phyloP scores from a whole-genome alignment of 1,284 basidiomycete genomes.

The Porodaedalea pini region DNA sequence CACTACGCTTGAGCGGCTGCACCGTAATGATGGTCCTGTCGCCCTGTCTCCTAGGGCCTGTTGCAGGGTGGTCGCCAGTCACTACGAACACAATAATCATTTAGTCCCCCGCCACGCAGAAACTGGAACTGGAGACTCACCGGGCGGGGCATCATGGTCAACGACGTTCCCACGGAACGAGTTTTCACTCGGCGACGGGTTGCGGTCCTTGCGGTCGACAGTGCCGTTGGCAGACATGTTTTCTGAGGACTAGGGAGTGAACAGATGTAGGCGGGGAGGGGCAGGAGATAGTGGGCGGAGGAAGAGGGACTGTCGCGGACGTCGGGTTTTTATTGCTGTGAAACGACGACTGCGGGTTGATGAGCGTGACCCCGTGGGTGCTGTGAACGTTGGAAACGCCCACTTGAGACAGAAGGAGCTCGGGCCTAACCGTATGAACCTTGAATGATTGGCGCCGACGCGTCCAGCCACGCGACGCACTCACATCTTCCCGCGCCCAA shows the following conservation, averaged over 20 bases:
- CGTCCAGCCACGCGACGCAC: neutral
- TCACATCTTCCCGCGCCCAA: neutral
- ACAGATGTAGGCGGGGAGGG: neutral
- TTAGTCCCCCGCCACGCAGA: conserved; percentile 1
- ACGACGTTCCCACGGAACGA: conserved; percentile 63
- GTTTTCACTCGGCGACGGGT: conserved; percentile 28
- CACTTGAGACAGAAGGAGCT: conserved; percentile 2
- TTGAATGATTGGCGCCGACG: conserved; percentile 1
- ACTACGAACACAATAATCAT: conserved; percentile 36
- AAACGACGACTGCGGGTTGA: conserved; percentile 3
- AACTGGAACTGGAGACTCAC: conserved; percentile 37
- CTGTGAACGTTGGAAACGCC: neutral
- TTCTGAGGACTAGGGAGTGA: neutral
- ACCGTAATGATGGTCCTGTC: conserved; percentile 56
- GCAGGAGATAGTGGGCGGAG: neutral
- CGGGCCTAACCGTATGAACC: neutral
- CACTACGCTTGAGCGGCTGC: conserved; percentile 75
- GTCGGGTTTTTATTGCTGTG: neutral
- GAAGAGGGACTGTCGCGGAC: neutral
- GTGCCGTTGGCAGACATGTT: conserved; percentile 13
- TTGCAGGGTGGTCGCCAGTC: conserved; percentile 44
- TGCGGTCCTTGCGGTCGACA: conserved; percentile 31
- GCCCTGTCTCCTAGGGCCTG: conserved; percentile 30
- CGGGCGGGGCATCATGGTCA: conserved; percentile 67
- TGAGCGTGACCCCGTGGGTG: neutral